A percentile compares a stretch with the other conserved stretches of the same genome.
phyloP scores from a whole-genome alignment of 116 monocot species.

The Zostera marina region DNA sequence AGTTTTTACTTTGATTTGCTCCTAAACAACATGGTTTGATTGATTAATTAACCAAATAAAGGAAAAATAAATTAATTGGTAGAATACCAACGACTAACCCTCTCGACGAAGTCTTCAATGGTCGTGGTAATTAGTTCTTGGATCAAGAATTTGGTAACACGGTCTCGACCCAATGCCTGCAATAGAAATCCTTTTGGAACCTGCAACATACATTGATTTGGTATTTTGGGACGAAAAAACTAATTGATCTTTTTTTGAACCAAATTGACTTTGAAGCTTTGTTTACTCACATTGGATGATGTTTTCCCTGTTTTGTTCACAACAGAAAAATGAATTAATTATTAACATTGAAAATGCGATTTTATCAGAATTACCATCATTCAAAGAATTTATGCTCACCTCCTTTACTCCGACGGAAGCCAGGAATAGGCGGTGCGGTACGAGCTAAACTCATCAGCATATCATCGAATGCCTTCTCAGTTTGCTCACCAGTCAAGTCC shows the following conservation, averaged over 20 bases:
- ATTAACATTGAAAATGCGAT: background rate
- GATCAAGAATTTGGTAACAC: constrained; percentile 56
- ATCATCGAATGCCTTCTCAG: constrained; percentile 47
- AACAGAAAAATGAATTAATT: background rate
- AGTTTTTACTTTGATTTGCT: constrained; percentile 38
- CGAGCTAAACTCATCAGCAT: constrained; percentile 42
- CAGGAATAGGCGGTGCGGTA: constrained; percentile 65
- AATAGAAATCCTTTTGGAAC: constrained; percentile 66
- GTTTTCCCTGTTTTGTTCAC: constrained; percentile 41
- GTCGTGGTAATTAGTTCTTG: constrained; percentile 50
- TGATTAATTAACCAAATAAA: background rate
- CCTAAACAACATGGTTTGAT: constrained; percentile 9
- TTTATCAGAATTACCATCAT: background rate
- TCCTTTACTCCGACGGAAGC: constrained; percentile 71
- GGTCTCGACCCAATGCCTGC: constrained; percentile 49
- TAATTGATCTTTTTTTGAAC: too few species aligned
- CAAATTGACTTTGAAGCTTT: background rate
- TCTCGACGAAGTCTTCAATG: constrained; percentile 36
- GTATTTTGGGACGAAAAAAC: background rate
- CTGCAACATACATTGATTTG: constrained; percentile 11
- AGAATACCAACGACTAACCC: constrained; percentile 12
- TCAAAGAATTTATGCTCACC: constrained; percentile 16
- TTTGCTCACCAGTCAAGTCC: constrained; percentile 48
- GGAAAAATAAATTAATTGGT: background rate
- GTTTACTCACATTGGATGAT: constrained; percentile 6